A percentile compares a stretch with the other conserved stretches of the same genome.
Evolutionary conservation across 2,329 filamentous ascomycete genomes (phyloP).

Genomic region (Cytospora leucostoma): DNA sequence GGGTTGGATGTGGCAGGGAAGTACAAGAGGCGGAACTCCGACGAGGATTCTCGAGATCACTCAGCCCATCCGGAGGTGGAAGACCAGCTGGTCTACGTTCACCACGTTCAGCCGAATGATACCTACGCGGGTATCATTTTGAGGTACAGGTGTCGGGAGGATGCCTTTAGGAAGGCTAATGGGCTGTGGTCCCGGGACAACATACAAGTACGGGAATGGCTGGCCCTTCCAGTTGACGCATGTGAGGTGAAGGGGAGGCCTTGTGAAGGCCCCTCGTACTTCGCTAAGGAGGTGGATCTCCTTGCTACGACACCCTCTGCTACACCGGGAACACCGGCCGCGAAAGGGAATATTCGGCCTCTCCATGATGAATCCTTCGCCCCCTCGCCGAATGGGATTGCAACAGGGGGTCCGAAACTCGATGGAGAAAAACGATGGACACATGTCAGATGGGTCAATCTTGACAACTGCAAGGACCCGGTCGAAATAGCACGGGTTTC

Average conservation of each 20-base stretch:
- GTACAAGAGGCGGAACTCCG: conserved; percentile 69
- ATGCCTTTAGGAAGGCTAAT: conserved; percentile 83
- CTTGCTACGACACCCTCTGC: conserved; percentile 51
- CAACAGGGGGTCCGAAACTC: conserved; percentile 36
- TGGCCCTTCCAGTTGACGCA: conserved; percentile 85
- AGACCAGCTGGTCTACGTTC: conserved; percentile 86
- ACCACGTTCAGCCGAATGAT: conserved; percentile 79
- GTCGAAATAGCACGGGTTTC: conserved; percentile 86
- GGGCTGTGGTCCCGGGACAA: conserved; percentile 93
- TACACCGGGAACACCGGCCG: conserved; percentile 34
- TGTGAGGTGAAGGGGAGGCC: conserved; percentile 79
- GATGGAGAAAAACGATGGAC: conserved; percentile 73
- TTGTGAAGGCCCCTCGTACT: conserved; percentile 54
- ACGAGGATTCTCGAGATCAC: conserved; percentile 51
- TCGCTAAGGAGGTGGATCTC: conserved; percentile 49
- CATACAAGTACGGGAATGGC: conserved; percentile 78
- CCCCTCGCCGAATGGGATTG: conserved; percentile 37
- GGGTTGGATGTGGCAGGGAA: conserved; percentile 56
- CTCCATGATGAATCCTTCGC: conserved; percentile 47
- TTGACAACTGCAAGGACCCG: conserved; percentile 68
- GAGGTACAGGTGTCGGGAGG: conserved; percentile 82
- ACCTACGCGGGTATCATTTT: conserved; percentile 90
- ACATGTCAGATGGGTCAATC: conserved; percentile 85
- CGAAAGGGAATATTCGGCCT: conserved; percentile 33
- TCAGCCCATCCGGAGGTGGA: conserved; percentile 60